These are phyloP conservation scores for Themeda triandra DNA, from an alignment of 176 grass and related monocot genomes.

Conservation along the genomic window DNA sequence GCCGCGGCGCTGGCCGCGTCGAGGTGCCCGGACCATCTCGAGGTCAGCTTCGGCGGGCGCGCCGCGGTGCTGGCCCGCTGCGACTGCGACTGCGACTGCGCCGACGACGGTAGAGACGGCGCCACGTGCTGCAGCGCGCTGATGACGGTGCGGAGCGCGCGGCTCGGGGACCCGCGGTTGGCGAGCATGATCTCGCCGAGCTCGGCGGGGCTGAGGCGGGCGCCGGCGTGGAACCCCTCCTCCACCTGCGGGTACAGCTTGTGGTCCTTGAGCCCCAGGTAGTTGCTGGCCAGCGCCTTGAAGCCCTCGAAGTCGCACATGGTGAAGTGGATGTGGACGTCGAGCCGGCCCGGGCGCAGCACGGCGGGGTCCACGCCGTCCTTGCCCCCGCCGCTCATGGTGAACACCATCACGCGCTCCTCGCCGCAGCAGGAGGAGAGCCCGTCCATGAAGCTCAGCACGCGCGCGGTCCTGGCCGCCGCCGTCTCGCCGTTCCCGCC, in stretches of 20 bases:
- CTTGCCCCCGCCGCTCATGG: conserved; percentile 62
- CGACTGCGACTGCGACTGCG: neutral
- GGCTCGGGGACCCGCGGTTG: conserved; percentile 71
- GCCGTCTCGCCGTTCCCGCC: conserved; percentile 42
- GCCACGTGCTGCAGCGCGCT: conserved; percentile 58
- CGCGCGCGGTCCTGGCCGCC: conserved; percentile 31
- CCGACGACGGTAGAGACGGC: neutral
- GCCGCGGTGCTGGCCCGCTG: neutral
- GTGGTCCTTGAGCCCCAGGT: conserved; percentile 92
- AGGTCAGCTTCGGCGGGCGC: conserved; percentile 22
- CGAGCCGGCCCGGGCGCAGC: conserved; percentile 75
- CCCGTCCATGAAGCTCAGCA: conserved; percentile 94
- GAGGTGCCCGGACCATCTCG: conserved; percentile 33
- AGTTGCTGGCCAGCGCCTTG: conserved; percentile 85
- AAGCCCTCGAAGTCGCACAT: conserved; percentile 88
- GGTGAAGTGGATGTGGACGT: conserved; percentile 90
- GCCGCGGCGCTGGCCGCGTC: neutral
- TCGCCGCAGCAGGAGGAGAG: conserved; percentile 78
- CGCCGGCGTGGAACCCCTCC: conserved; percentile 83
- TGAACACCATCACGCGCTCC: conserved; percentile 94
- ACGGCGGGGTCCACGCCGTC: conserved; percentile 74
- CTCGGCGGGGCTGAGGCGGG: conserved; percentile 77
- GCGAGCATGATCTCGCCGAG: conserved; percentile 98
- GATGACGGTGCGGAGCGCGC: conserved; percentile 87
- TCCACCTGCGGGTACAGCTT: conserved; percentile 95